These are phyloP conservation scores for Isochrysis galbana DNA, from an alignment of 78 protist genomes.

Conservation along the genomic window DNA sequence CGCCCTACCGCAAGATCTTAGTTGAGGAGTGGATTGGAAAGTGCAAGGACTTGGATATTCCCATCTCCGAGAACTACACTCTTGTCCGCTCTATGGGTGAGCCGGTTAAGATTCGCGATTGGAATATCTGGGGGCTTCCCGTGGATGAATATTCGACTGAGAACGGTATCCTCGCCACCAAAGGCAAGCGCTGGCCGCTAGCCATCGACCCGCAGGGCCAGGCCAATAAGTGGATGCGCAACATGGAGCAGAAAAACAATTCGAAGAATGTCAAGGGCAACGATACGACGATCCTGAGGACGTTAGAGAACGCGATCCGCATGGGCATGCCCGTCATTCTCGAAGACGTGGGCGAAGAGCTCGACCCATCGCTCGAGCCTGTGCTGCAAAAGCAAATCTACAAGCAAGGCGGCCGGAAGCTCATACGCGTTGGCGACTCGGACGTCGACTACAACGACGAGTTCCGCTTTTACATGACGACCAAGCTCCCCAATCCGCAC, in stretches of 20 bases:
- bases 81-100: slow-evolving; percentile 56
- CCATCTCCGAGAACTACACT: slow-evolving; percentile 26
- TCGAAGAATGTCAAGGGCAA: slow-evolving; percentile 50
- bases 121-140: slow-evolving; percentile 79
- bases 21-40: slow-evolving; percentile 43
- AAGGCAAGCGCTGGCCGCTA: slow-evolving; percentile 75
- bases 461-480: slow-evolving; percentile 65
- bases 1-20: slow-evolving; percentile 52
- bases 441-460: slow-evolving; percentile 63
- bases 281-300: slow-evolving; percentile 58
- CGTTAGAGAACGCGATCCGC: slow-evolving; percentile 61
- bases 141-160: slow-evolving; percentile 67
- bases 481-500: slow-evolving; percentile 70
- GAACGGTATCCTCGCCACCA: slow-evolving; percentile 64
- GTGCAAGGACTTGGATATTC: slow-evolving; percentile 11
- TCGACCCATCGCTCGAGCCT: slow-evolving; percentile 78
- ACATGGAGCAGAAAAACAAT: slow-evolving; percentile 49
- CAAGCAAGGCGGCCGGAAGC: slow-evolving; percentile 58
- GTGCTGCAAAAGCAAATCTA: slow-evolving; percentile 59
- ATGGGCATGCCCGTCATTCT: slow-evolving; percentile 71
- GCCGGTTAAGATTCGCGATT: slow-evolving; percentile 67
- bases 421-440: slow-evolving; percentile 62
- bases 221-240: slow-evolving; percentile 77
- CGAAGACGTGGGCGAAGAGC: slow-evolving; percentile 76
- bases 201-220: slow-evolving; percentile 87